Evolutionary conservation across 148 eudicot species (phyloP), one percentile per base, ranked within the genome.

Genomic region (Nepenthes gracilis): DNA sequence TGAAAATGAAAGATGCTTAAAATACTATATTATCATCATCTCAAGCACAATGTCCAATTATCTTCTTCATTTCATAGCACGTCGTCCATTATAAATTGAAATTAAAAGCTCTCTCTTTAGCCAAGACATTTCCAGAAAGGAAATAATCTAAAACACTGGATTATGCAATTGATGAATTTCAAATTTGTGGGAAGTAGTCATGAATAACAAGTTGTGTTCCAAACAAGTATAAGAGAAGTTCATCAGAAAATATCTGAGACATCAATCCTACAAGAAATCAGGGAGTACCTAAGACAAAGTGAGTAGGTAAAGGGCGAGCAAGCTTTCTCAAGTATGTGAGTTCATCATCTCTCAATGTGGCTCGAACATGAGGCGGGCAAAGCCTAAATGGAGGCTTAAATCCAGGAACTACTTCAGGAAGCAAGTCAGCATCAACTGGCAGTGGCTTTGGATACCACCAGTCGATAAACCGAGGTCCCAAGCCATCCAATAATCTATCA

Each of bases 391-490:
- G 99, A 60, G 92, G 83, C 75, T 58, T 82, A 66, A 79, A 93
- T 68, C 85, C 92, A 49, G 84, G 82, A 75, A 86, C 84, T 59
- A 81, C 66, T 72, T 84, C 97, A 0, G 92, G 89, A 59, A 93
- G 95, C 71, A 86, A 66, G 67, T 93, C 97, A 33, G 78, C 97
- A 70, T 93, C 95, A 14, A 93, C 95, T 0, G 99, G 99, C 67
- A 93, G 72, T 54, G 99, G 99, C 79, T 88, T 93, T 23, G 80
- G 84, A 75, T 77, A 77, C 99, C 99, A 89, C 99, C 97, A 93
- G 72, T 93, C 99, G 63, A 89, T 65, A 68, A 79, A 93, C 11
- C 95, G 95, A 58, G 96, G 99, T 70, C 99, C 99, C 63, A 93
- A 79, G 9, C 90, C 97, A 47, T 89, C 89, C 81, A 93, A 78